Conservation (phyloP, 1,284 basidiomycete species). For the Ustilago sp. region DNA sequence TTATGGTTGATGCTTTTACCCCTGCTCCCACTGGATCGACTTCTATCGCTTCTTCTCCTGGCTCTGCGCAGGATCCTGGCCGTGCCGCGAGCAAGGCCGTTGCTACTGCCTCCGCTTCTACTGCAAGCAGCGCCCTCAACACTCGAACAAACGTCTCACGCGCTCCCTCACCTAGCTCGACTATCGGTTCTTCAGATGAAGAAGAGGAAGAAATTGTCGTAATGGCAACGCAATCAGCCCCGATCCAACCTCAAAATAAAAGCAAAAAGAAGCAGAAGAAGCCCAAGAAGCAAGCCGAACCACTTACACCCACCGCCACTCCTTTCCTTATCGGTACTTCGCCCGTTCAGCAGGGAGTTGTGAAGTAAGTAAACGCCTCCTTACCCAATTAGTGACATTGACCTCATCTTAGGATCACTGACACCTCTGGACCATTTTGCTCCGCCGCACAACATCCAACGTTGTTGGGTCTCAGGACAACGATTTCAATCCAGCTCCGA, state of each 20-base stretch:
- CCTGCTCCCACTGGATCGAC: neutral
- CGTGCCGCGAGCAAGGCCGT: neutral
- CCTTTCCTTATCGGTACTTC: neutral
- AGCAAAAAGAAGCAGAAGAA: neutral
- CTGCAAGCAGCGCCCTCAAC: neutral
- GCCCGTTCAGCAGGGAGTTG: too few relatives aligned
- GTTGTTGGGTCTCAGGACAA: too few relatives aligned
- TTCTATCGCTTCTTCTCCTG: neutral
- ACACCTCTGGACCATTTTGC: too few relatives aligned
- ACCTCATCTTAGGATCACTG: too few relatives aligned
- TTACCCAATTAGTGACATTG: too few relatives aligned
- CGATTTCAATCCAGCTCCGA: too few relatives aligned
- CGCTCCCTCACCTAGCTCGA: neutral
- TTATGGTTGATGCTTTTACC: constrained; percentile 1
- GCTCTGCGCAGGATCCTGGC: neutral
- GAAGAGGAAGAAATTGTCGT: too few relatives aligned
- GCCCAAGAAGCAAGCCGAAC: too few relatives aligned
- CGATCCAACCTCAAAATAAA: neutral
- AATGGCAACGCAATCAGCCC: too few relatives aligned
- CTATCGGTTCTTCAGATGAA: too few relatives aligned
- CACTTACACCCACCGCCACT: neutral
- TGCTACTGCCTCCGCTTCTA: neutral
- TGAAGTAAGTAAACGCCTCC: too few relatives aligned
- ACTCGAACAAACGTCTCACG: neutral
- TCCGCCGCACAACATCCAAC: too few relatives aligned